Evolutionary conservation across 176 grass and related monocot genomes (phyloP).

Genomic region (Tillandsia leiboldiana): DNA sequence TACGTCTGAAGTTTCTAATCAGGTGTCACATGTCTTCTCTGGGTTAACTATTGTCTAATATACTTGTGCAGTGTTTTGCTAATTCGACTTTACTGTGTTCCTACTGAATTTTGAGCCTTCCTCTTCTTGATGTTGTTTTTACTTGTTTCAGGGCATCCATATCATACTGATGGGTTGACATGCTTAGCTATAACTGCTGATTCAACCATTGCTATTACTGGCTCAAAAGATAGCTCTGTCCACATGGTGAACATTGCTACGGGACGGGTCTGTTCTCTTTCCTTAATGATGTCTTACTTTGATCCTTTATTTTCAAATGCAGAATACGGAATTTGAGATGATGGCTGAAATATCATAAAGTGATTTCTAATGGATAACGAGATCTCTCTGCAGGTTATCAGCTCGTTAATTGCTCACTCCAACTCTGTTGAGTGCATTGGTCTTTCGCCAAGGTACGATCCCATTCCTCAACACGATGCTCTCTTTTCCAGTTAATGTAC

Average conservation of each 20-base stretch:
- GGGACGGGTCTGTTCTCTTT: slow-evolving; percentile 40
- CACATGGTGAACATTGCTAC: slow-evolving; percentile 68
- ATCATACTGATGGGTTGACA: slow-evolving; percentile 80
- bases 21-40: no score
- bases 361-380: neutral
- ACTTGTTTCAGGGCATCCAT: slow-evolving; percentile 47
- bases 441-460: slow-evolving; percentile 46
- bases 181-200: slow-evolving; percentile 67
- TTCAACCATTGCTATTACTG: slow-evolving; percentile 59
- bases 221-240: slow-evolving; percentile 66
- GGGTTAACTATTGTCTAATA: no score
- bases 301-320: neutral
- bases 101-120: neutral
- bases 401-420: slow-evolving; percentile 44
- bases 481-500: neutral
- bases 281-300: slow-evolving; percentile 11
- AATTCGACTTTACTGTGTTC: neutral
- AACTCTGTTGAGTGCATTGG: slow-evolving; percentile 63
- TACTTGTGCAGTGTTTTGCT: neutral
- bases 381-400: slow-evolving; percentile 41
- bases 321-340: neutral
- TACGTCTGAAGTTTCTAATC: no score
- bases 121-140: slow-evolving; percentile 1
- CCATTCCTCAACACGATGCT: neutral
- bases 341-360: neutral